These are phyloP conservation scores for Cystofilobasidium capitatum DNA, from an alignment of 768 basidiomycete species.

Conservation along the genomic window DNA sequence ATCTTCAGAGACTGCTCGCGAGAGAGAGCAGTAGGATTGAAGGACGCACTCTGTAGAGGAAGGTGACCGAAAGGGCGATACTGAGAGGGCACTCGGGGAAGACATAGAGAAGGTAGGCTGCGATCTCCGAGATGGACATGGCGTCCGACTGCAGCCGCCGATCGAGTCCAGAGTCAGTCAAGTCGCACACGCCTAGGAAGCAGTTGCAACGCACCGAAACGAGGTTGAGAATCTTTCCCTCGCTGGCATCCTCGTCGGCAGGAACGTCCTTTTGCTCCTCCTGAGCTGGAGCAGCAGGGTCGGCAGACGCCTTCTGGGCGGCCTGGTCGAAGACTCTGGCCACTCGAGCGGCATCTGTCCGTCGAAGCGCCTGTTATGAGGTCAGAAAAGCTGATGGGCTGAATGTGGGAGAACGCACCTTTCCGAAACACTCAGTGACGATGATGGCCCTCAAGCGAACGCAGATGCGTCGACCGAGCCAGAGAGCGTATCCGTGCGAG, in stretches of 20 bases:
- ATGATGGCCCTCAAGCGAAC: slow-evolving; percentile 40
- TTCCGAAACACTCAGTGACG: slow-evolving; percentile 41
- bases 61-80: not conserved
- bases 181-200: too few relatives aligned
- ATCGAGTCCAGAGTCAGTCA: too few relatives aligned
- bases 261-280: slow-evolving; percentile 24
- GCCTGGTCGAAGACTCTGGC: slow-evolving; percentile 25
- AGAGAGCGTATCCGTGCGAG: slow-evolving; percentile 36
- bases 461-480: slow-evolving; percentile 40
- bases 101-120: slow-evolving; percentile 25
- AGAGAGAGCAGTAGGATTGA: slow-evolving; percentile 26
- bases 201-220: too few relatives aligned
- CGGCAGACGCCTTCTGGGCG: not conserved
- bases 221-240: slow-evolving; percentile 38
- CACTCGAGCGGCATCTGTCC: slow-evolving; percentile 39
- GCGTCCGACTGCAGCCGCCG: too few relatives aligned
- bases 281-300: slow-evolving; percentile 18
- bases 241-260: slow-evolving; percentile 30
- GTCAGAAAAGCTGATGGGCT: not conserved
- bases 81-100: slow-evolving; percentile 25
- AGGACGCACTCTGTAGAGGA: slow-evolving; percentile 24
- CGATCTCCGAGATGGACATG: slow-evolving; percentile 36
- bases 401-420: not conserved
- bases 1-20: slow-evolving; percentile 24
- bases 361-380: slow-evolving; percentile 35